These are phyloP conservation scores for Puccinia sorghi DNA, from an alignment of 1,284 basidiomycete species.

Conservation along the genomic window DNA sequence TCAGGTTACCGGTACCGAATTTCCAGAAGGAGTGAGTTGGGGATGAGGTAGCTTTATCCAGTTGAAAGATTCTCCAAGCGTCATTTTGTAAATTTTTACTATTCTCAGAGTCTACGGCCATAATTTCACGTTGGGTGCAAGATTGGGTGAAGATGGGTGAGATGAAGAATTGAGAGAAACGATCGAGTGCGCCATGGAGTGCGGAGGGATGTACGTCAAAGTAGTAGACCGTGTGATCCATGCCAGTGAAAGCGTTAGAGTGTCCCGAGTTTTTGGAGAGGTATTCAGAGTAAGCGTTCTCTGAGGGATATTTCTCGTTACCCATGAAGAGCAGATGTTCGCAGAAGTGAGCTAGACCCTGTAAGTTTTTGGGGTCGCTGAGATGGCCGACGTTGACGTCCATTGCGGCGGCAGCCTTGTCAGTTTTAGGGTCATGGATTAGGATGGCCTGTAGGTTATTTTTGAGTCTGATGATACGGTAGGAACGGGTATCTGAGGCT, in stretches of 20 bases:
- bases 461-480: conserved; percentile 72
- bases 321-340: conserved; percentile 60
- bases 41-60: conserved; percentile 84
- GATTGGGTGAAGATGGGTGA: conserved; percentile 86
- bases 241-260: conserved; percentile 92
- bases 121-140: conserved; percentile 90
- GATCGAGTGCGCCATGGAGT: conserved; percentile 78
- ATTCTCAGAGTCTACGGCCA: conserved; percentile 97
- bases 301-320: conserved; percentile 71
- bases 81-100: conserved; percentile 97
- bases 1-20: conserved; percentile 88
- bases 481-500: conserved; percentile 53
- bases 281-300: conserved; percentile 91
- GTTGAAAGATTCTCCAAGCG: conserved; percentile 92
- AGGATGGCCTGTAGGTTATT: conserved; percentile 86
- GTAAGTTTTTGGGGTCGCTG: conserved; percentile 69
- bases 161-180: conserved; percentile 93
- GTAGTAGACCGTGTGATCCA: conserved; percentile 88
- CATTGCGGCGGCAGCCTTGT: conserved; percentile 92
- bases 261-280: conserved; percentile 85
- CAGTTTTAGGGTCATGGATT: conserved; percentile 81
- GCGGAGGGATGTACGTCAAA: conserved; percentile 89
- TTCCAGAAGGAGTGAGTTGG: conserved; percentile 76
- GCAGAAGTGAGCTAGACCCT: conserved; percentile 60
- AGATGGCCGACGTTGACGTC: conserved; percentile 95